Evolutionary conservation across 495 filamentous ascomycete species (phyloP), one percentile per base, ranked within the genome.

Genomic region (Talaromyces borbonicus): DNA sequence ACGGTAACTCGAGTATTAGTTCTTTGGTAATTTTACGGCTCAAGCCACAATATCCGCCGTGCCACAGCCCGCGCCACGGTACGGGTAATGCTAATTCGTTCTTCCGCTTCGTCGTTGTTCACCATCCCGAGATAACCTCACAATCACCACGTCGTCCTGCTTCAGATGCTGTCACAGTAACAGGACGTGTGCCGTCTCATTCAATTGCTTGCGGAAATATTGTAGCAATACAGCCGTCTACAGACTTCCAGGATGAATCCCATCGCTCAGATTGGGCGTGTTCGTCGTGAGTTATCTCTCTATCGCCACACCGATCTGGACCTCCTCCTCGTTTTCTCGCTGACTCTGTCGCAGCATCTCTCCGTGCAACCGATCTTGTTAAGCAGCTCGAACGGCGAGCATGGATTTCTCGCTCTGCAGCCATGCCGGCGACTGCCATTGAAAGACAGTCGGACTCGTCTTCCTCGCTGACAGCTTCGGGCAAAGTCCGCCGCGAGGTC

Each of bases 401-500:
- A 46, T 46, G 43, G 43, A 55, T 72, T 16, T 69, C 68, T 25
- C 69, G 59, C 27, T 69, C 68, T 6, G 54, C 66, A 8, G 56
- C 51, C 43, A 72, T 66, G 52, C 60, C 65, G 11, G 67, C 69
- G 25, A 68, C 61, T 22, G 66, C 69, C 12, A 49, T 69, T 24
- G 63, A 71, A 49, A 66, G 41, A 53, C 75, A 56, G 62, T 67
- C 68, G 58, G 62, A 63, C 32, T 37, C 60, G 20, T 40, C 60
- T 19, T 60, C 63, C 43, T 40, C 53, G 15, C 55, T 79, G 11
- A 69, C 70, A 38, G 66, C 66, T 6, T 69, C 66, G 25, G 71
- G 69, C 48, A 74, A 79, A 58, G 66, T 67, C 40, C 70, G 78
- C 39, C 67, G 72, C 57, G 87, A 96, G 69, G 88, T 97, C 23